Evolutionary conservation across 768 basidiomycete species (phyloP).

Genomic region (Leucocoprinus birnbaumii): DNA sequence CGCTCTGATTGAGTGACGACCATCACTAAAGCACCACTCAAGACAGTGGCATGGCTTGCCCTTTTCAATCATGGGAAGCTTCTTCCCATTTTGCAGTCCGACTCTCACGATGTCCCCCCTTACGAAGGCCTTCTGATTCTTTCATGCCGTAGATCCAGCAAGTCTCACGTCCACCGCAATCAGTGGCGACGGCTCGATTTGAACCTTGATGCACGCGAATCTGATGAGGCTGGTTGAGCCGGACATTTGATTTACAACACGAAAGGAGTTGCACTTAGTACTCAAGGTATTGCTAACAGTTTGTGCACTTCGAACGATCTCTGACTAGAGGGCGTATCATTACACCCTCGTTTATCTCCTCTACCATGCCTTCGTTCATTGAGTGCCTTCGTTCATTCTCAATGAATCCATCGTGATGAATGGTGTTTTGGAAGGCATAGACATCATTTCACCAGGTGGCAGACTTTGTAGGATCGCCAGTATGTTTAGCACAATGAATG

Average conservation of each 20-base stretch:
- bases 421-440: conserved; percentile 87
- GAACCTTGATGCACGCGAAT: conserved; percentile 90
- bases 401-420: conserved; percentile 97
- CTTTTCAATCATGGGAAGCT: conserved; percentile 84
- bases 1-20: too few relatives aligned
- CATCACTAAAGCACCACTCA: too few relatives aligned
- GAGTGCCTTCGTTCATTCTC: conserved; percentile 88
- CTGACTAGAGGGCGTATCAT: too few relatives aligned
- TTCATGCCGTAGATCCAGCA: conserved; percentile 82
- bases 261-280: conserved; percentile 93
- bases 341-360: conserved; percentile 83
- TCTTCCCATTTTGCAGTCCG: conserved; percentile 80
- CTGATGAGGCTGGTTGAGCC: conserved; percentile 89
- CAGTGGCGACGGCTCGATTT: conserved; percentile 80
- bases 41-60: conserved; percentile 68
- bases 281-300: too few relatives aligned
- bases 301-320: too few relatives aligned
- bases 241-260: conserved; percentile 92
- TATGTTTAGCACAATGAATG: conserved; percentile 87
- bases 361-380: conserved; percentile 94
- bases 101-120: too few relatives aligned
- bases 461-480: conserved; percentile 85
- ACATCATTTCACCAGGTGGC: conserved; percentile 72
- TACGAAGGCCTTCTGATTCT: conserved; percentile 97
- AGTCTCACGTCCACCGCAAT: conserved; percentile 85